Base-by-base conservation (phyloP, 768 basidiomycete genomes). In the Boletales sp. region DNA sequence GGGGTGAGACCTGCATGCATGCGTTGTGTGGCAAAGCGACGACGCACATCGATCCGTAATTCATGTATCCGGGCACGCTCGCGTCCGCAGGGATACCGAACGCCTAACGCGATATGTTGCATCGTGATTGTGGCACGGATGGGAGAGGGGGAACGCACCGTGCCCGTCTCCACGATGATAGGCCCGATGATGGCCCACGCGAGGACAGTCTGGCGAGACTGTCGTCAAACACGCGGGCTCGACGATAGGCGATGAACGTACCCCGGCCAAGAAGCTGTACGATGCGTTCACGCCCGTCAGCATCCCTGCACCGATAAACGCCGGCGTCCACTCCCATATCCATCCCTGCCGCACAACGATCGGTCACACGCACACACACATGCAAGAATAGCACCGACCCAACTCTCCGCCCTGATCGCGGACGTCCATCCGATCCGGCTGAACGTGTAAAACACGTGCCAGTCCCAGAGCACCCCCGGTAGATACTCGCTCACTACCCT, bases 121-220 rank as follows among this genome's bases (percentile, higher is more conserved):
- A n/a, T n/a, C n/a, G n/a, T n/a, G n/a, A n/a, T n/a, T n/a, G n/a
- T n/a, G n/a, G n/a, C n/a, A n/a, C n/a, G n/a, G n/a, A n/a, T n/a
- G n/a, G n/a, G n/a, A n/a, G n/a, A n/a, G n/a, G n/a, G n/a, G n/a
- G n/a, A 32, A 34, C 34, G 15, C 11, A 34, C 34, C 34, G 15
- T 34, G 34, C 34, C 34, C 34, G 34, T 15, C 10, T 34, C 15
- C 4, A 34, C 72, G 48, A 81, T 62, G 15, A 76, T 61, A 6
- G 82, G 82, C 1, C 77, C 77, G 43, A 85, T 76, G 65, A 84
- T 78, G 37, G 77, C 81, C 81, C 81, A 84, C 1, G 82, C 80
- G 24, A 83, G 72, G 43, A 84, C 58, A 80, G 9, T 12, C 34
- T 34, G 15, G 31, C 31, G 10, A 13, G 31, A 32, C 31, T 32